Evolutionary conservation across 495 filamentous ascomycete species (phyloP).

Genomic region (Chaetomium fimeti): DNA sequence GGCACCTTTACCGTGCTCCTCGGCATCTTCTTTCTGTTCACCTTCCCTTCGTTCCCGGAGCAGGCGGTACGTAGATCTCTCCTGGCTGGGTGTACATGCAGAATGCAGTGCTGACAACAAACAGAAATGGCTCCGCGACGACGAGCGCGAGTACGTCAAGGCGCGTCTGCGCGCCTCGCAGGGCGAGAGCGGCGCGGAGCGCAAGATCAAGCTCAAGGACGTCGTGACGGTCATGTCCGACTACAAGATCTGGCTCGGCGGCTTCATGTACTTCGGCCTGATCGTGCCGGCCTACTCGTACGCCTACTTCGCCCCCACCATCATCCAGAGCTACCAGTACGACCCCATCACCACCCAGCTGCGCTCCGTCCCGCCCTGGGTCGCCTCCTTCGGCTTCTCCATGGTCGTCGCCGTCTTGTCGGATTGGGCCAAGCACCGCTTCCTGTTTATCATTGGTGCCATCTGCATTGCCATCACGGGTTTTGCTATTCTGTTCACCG

Average conservation of each 20-base stretch:
- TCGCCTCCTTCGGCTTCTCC: constrained; percentile 70
- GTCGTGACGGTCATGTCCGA: constrained; percentile 73
- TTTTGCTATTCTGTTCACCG: constrained; percentile 67
- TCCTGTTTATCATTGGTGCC: constrained; percentile 65
- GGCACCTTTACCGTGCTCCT: constrained; percentile 71
- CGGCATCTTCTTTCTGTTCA: constrained; percentile 72
- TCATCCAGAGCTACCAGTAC: constrained; percentile 68
- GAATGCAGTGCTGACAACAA: not conserved
- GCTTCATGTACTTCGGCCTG: constrained; percentile 86
- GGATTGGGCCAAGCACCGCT: constrained; percentile 70
- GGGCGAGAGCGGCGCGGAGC: constrained; percentile 67
- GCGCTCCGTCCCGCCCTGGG: constrained; percentile 83
- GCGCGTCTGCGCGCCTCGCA: constrained; percentile 71
- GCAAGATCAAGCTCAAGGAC: constrained; percentile 61
- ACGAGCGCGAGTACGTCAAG: constrained; percentile 72
- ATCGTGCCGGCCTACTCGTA: constrained; percentile 82
- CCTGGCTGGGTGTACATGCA: not conserved
- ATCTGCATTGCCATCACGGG: constrained; percentile 65
- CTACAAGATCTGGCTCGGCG: constrained; percentile 67
- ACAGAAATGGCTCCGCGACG: constrained; percentile 61
- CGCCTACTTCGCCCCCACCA: constrained; percentile 70
- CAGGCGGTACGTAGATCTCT: constrained; percentile 33
- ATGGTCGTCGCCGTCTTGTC: constrained; percentile 69
- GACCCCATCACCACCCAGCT: constrained; percentile 71
- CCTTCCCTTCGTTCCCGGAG: constrained; percentile 68